A percentile compares a stretch with the other conserved stretches of the same genome.
Conservation (phyloP, 2,329 filamentous ascomycete species). For the Cercospora zeina region DNA sequence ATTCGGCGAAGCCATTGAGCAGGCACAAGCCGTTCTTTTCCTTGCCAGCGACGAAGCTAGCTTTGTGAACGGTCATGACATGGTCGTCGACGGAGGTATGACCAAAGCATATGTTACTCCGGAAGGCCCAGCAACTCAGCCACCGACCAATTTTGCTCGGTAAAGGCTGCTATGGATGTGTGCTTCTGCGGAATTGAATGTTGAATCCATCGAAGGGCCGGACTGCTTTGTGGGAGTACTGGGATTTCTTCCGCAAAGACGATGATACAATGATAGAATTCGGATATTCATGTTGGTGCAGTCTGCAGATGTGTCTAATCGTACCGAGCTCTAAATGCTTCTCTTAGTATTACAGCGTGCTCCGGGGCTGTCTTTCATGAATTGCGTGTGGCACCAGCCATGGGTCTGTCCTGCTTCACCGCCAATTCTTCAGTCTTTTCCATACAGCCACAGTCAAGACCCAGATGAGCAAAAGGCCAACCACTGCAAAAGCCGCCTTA, state of each 20-base stretch:
- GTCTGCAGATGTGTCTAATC: not conserved
- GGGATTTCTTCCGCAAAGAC: not conserved
- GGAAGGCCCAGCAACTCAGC: slow-evolving; percentile 56
- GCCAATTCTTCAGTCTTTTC: slow-evolving; percentile 24
- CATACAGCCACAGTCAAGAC: slow-evolving; percentile 31
- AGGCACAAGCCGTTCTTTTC: slow-evolving; percentile 86
- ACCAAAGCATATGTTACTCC: slow-evolving; percentile 80
- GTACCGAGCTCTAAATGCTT: not conserved
- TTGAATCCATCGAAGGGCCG: not conserved
- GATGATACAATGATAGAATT: slow-evolving; percentile 4
- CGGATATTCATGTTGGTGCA: not conserved
- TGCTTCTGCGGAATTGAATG: not conserved
- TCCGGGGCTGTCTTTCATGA: not conserved
- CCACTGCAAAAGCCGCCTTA: slow-evolving; percentile 32
- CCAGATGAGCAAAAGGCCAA: slow-evolving; percentile 33
- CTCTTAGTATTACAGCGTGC: not conserved
- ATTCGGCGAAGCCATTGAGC: slow-evolving; percentile 91
- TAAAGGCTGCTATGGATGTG: slow-evolving; percentile 18
- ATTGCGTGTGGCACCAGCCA: not conserved
- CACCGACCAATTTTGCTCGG: slow-evolving; percentile 47
- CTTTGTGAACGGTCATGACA: slow-evolving; percentile 88
- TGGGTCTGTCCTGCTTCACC: not conserved
- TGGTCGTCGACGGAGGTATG: slow-evolving; percentile 95
- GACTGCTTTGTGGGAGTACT: not conserved
- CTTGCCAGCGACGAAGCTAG: slow-evolving; percentile 83